These are phyloP conservation scores for Amphibolis antarctica DNA, from an alignment of 106 monocot genomes.

Conservation along the genomic window DNA sequence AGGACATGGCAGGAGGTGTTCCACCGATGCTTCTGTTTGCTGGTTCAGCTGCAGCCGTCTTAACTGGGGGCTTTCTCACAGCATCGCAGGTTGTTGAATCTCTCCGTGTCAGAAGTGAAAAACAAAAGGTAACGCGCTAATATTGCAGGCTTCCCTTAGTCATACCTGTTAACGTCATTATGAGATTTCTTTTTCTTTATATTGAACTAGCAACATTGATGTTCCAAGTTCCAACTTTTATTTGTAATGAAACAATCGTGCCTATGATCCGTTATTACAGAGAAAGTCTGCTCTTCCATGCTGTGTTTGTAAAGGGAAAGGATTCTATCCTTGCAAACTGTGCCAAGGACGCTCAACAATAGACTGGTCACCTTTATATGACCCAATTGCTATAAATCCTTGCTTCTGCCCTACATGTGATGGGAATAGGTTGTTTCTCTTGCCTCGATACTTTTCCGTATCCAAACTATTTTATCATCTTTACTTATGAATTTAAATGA, in stretches of 20 bases:
- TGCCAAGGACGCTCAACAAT: constrained; percentile 67
- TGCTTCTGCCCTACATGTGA: constrained; percentile 94
- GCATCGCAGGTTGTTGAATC: constrained; percentile 3
- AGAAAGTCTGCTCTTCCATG: constrained; percentile 44
- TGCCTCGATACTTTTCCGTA: not conserved
- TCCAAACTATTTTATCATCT: not conserved
- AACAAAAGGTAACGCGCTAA: constrained; percentile 1
- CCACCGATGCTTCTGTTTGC: constrained; percentile 2
- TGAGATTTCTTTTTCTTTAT: not conserved
- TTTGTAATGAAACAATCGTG: constrained; percentile 1
- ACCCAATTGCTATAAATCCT: constrained; percentile 77
- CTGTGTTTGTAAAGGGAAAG: constrained; percentile 53
- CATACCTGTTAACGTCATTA: not conserved
- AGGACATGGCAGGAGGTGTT: constrained; percentile 3
- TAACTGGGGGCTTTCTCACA: constrained; percentile 9
- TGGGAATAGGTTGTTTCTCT: constrained; percentile 43
- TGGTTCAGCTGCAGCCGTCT: constrained; percentile 6
- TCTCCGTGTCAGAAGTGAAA: not conserved
- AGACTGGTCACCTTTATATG: constrained; percentile 78
- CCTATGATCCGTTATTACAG: constrained; percentile 16
- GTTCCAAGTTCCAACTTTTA: not conserved
- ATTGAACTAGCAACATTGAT: too few species aligned
- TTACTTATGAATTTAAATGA: not conserved
- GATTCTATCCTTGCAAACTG: constrained; percentile 69
- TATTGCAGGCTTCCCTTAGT: not conserved